phyloP scores from a whole-genome alignment of 331 rosid genomes.

The Quercus tomentella region DNA sequence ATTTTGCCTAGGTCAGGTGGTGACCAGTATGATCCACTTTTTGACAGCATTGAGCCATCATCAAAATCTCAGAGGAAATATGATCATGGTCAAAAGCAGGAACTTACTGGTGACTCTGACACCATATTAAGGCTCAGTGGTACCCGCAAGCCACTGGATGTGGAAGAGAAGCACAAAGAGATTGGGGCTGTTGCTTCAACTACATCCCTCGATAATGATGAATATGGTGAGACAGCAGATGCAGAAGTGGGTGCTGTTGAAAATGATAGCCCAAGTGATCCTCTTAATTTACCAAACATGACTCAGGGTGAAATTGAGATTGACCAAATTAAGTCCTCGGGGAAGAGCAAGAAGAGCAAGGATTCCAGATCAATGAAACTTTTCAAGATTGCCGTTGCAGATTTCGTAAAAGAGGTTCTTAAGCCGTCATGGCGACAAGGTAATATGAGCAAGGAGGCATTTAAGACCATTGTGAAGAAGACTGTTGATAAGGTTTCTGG shows the following conservation, averaged over 20 bases:
- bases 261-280: constrained; percentile 63
- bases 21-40: constrained; percentile 87
- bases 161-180: constrained; percentile 56
- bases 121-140: constrained; percentile 44
- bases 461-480: constrained; percentile 96
- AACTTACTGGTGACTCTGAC: constrained; percentile 53
- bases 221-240: constrained; percentile 89
- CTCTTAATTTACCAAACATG: constrained; percentile 36
- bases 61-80: constrained; percentile 40
- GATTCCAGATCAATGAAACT: constrained; percentile 80
- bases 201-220: constrained; percentile 71
- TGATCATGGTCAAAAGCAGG: constrained; percentile 49
- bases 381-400: constrained; percentile 85
- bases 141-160: constrained; percentile 45
- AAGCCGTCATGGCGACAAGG: constrained; percentile 99
- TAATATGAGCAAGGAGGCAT: constrained; percentile 98
- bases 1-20: constrained; percentile 43
- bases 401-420: constrained; percentile 88
- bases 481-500: constrained; percentile 98
- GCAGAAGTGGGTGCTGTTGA: constrained; percentile 83
- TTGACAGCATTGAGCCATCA: constrained; percentile 83
- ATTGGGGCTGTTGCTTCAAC: constrained; percentile 70
- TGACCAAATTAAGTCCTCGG: constrained; percentile 69
- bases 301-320: constrained; percentile 57
- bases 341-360: constrained; percentile 69